Percentiles rank a stretch among this genome's conserved stretches.
Evolutionary conservation across 2,329 filamentous ascomycete genomes (phyloP).

Genomic region (Alternaria triticina): DNA sequence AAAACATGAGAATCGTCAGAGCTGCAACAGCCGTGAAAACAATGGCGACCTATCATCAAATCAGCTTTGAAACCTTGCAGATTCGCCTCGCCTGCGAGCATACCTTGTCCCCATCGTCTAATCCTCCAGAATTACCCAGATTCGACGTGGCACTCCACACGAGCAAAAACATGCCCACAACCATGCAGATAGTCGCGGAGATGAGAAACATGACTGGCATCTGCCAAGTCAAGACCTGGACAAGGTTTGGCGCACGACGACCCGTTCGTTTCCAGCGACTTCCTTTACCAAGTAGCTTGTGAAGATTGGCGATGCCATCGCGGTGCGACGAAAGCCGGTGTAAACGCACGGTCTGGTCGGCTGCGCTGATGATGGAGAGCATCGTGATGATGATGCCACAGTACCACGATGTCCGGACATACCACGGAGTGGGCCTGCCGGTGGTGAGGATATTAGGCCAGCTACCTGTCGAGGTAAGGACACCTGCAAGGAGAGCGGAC

Average conservation of each 20-base stretch:
- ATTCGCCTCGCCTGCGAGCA: background rate
- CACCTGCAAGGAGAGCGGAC: slow-evolving; percentile 47
- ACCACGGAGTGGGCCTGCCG: slow-evolving; percentile 47
- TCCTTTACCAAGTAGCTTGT: slow-evolving; percentile 37
- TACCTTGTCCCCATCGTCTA: slow-evolving; percentile 23
- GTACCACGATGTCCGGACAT: slow-evolving; percentile 51
- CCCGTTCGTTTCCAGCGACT: slow-evolving; percentile 26
- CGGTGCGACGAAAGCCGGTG: slow-evolving; percentile 52
- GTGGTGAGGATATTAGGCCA: slow-evolving; percentile 52
- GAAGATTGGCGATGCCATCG: slow-evolving; percentile 45
- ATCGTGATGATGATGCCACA: slow-evolving; percentile 56
- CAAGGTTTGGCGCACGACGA: slow-evolving; percentile 23
- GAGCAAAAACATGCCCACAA: slow-evolving; percentile 47
- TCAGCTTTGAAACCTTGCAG: background rate
- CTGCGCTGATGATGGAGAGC: slow-evolving; percentile 56
- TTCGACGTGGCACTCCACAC: slow-evolving; percentile 44
- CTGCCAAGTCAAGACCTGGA: slow-evolving; percentile 47
- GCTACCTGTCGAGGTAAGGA: slow-evolving; percentile 51
- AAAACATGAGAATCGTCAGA: slow-evolving; percentile 20
- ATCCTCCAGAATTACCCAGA: slow-evolving; percentile 24
- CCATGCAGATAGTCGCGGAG: slow-evolving; percentile 41
- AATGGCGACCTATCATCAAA: slow-evolving; percentile 19
- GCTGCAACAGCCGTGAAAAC: slow-evolving; percentile 19
- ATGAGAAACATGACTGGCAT: slow-evolving; percentile 46
- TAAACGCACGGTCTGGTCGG: slow-evolving; percentile 51